Percentiles rank a stretch among this genome's conserved stretches.
Conservation (phyloP, 1,284 basidiomycete genomes). For the Leccinum solheimii region DNA sequence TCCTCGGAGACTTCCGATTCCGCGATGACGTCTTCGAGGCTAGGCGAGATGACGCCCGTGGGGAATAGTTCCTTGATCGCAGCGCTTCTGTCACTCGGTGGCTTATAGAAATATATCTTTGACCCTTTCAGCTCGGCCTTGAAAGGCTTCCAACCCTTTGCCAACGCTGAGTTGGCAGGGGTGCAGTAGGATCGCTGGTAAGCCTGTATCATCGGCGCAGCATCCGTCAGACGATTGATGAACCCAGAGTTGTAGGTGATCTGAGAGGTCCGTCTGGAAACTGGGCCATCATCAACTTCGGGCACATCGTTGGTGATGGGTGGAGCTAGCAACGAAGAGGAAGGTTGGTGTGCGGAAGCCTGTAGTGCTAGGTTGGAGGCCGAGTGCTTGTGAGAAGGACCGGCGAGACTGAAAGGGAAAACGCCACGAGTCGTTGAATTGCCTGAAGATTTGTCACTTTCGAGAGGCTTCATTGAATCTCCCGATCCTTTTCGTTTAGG, state of each 20-base stretch:
- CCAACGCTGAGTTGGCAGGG: constrained; percentile 35
- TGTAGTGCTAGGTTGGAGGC: constrained; percentile 18
- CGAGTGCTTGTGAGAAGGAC: constrained; percentile 35
- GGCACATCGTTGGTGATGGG: constrained; percentile 44
- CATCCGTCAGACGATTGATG: constrained; percentile 66
- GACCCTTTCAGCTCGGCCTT: constrained; percentile 79
- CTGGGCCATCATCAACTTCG: constrained; percentile 23
- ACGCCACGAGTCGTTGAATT: constrained; percentile 28
- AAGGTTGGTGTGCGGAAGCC: constrained; percentile 20
- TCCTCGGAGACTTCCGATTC: constrained; percentile 32
- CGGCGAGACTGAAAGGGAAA: constrained; percentile 35
- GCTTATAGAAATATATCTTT: constrained; percentile 82
- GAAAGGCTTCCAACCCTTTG: constrained; percentile 80
- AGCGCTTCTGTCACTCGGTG: constrained; percentile 62
- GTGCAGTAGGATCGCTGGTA: constrained; percentile 33
- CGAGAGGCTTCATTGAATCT: constrained; percentile 32
- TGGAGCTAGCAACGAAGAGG: constrained; percentile 49
- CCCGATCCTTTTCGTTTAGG: constrained; percentile 57
- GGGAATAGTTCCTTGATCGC: constrained; percentile 75
- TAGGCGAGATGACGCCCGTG: constrained; percentile 54
- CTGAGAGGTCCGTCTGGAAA: constrained; percentile 67
- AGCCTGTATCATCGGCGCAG: constrained; percentile 40
- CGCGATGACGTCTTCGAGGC: constrained; percentile 43
- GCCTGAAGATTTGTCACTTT: constrained; percentile 28
- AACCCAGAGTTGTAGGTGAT: constrained; percentile 74